These are phyloP conservation scores for Hyphopichia khmerensis DNA, from an alignment of 1,139 yeast genomes.

Conservation along the genomic window DNA sequence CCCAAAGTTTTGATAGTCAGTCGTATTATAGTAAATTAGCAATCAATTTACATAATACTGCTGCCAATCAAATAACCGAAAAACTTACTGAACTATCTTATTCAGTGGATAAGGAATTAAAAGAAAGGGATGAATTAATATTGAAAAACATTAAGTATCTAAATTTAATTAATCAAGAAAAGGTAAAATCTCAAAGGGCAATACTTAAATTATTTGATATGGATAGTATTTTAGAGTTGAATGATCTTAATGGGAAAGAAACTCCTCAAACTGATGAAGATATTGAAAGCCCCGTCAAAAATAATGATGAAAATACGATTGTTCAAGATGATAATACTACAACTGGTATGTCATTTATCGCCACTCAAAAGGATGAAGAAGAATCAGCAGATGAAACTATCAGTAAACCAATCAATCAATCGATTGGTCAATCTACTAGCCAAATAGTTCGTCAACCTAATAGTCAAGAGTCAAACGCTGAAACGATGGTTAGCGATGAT, in stretches of 20 bases:
- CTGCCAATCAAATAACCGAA: conserved; percentile 38
- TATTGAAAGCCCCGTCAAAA: not conserved
- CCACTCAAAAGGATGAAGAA: conserved; percentile 1
- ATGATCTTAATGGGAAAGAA: not conserved
- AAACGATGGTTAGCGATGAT: conserved; percentile 14
- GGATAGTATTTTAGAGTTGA: conserved; percentile 29
- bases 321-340: not conserved
- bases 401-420: not conserved
- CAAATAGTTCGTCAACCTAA: no score
- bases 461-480: not conserved
- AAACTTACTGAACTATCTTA: conserved; percentile 41
- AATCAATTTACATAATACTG: conserved; percentile 31
- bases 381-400: not conserved
- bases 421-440: not conserved
- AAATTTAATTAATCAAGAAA: conserved; percentile 24
- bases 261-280: conserved; percentile 11
- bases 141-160: conserved; percentile 29
- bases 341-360: not conserved
- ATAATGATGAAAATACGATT: not conserved
- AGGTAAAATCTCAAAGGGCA: conserved; percentile 32
- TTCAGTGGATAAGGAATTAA: conserved; percentile 40
- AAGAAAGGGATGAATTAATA: conserved; percentile 36
- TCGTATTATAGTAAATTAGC: conserved; percentile 39
- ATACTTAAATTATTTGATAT: conserved; percentile 37
- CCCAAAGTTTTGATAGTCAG: conserved; percentile 40